Percentiles rank a stretch among this genome's conserved stretches.
phyloP scores from a whole-genome alignment of 495 filamentous ascomycete species.

The Penicillium lagena region DNA sequence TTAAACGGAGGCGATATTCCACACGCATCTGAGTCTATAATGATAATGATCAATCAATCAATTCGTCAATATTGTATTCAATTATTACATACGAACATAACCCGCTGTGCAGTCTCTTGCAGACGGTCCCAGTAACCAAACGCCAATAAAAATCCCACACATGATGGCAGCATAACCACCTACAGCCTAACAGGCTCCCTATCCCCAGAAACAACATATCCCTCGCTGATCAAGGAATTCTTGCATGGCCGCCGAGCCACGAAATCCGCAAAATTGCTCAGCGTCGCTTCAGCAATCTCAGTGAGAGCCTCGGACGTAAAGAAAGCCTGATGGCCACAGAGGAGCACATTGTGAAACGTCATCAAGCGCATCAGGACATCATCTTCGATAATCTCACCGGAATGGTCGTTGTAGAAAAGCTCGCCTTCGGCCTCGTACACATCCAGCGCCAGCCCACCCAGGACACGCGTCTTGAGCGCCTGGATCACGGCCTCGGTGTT shows the following conservation, averaged over 20 bases:
- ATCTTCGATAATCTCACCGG: constrained; percentile 61
- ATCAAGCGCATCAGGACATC: constrained; percentile 62
- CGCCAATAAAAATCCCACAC: background rate
- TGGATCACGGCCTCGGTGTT: constrained; percentile 52
- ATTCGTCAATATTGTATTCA: too few relatives aligned
- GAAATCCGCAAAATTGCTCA: constrained; percentile 44
- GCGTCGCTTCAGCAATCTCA: constrained; percentile 57
- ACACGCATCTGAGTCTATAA: background rate
- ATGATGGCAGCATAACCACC: background rate
- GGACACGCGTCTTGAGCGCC: constrained; percentile 50
- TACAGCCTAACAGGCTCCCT: constrained; percentile 31
- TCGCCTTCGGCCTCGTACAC: constrained; percentile 74
- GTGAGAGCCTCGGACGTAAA: constrained; percentile 60
- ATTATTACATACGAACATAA: too few relatives aligned
- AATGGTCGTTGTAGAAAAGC: constrained; percentile 62
- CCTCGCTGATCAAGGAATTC: constrained; percentile 29
- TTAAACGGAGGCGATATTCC: too few relatives aligned
- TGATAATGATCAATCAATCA: too few relatives aligned
- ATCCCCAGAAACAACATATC: constrained; percentile 21
- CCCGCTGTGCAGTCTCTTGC: too few relatives aligned
- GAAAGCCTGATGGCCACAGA: constrained; percentile 66
- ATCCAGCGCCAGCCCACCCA: constrained; percentile 74
- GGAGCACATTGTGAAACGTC: constrained; percentile 63
- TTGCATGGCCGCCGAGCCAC: constrained; percentile 15
- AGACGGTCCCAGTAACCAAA: background rate